Conservation (phyloP, 805 yeast genomes). For the Hanseniaspora osmophila region DNA sequence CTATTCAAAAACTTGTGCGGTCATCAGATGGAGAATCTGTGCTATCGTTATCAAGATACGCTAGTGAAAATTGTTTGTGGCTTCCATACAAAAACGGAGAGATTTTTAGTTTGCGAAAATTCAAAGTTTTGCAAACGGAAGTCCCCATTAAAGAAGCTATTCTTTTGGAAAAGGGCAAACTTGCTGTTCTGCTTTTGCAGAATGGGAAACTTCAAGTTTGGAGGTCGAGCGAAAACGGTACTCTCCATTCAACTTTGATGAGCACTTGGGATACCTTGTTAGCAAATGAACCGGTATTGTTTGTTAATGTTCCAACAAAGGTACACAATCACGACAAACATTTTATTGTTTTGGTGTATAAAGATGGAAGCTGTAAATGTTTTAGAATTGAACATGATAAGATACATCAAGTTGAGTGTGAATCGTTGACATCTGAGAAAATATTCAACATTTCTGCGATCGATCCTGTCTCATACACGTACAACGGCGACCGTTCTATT, state of each 20-base stretch:
- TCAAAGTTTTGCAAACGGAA: constrained; percentile 31
- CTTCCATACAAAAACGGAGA: constrained; percentile 25
- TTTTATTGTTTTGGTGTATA: constrained; percentile 38
- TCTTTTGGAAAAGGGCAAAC: constrained; percentile 33
- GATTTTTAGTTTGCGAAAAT: constrained; percentile 24
- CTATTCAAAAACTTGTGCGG: constrained; percentile 51
- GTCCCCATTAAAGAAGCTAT: constrained; percentile 35
- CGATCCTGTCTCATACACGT: constrained; percentile 43
- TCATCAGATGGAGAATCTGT: constrained; percentile 53
- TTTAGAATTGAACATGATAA: constrained; percentile 29
- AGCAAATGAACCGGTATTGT: constrained; percentile 12
- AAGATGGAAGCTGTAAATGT: constrained; percentile 16
- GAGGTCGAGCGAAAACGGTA: constrained; percentile 33
- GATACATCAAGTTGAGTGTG: constrained; percentile 10
- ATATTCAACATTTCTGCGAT: constrained; percentile 39
- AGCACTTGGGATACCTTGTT: constrained; percentile 9
- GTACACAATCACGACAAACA: constrained; percentile 23
- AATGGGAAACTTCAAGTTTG: constrained; percentile 36
- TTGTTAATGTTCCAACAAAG: constrained; percentile 25
- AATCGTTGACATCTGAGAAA: constrained; percentile 17
- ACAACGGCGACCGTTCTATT: constrained; percentile 26
- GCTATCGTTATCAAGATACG: constrained; percentile 44
- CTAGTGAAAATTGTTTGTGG: constrained; percentile 50
- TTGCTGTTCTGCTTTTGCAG: constrained; percentile 32
- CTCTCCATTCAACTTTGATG: constrained; percentile 11